Conservation (phyloP, 2,329 filamentous ascomycete species). For the Moelleriella libera region DNA sequence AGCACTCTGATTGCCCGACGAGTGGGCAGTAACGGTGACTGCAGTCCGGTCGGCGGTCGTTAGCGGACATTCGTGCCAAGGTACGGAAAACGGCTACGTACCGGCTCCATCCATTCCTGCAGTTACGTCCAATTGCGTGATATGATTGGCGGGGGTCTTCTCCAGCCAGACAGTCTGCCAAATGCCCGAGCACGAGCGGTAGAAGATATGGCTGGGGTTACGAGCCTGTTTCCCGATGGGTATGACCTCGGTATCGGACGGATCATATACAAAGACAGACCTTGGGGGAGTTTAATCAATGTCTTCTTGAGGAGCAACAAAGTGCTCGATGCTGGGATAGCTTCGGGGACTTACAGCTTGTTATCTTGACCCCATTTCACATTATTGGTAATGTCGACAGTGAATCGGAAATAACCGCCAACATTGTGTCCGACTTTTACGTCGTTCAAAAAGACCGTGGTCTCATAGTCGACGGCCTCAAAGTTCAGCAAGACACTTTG, state of each 20-base stretch:
- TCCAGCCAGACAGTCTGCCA: slow-evolving; percentile 65
- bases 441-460: slow-evolving; percentile 45
- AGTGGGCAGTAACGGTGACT: slow-evolving; percentile 44
- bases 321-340: no score
- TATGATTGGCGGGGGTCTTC: slow-evolving; percentile 40
- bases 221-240: slow-evolving; percentile 53
- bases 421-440: slow-evolving; percentile 34
- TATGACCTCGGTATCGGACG: slow-evolving; percentile 47
- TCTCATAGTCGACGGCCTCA: slow-evolving; percentile 43
- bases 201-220: slow-evolving; percentile 49
- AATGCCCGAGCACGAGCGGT: slow-evolving; percentile 58
- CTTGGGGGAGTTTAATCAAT: slow-evolving; percentile 15
- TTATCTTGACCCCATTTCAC: slow-evolving; percentile 29
- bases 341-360: slow-evolving; percentile 28
- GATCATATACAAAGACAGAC: slow-evolving; percentile 52
- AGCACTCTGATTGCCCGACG: slow-evolving; percentile 19
- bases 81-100: slow-evolving; percentile 11
- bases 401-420: slow-evolving; percentile 50
- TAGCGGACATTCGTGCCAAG: background rate
- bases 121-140: slow-evolving; percentile 43
- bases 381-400: slow-evolving; percentile 39
- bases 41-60: background rate
- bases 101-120: slow-evolving; percentile 41
- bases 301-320: no score
- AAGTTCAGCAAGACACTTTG: slow-evolving; percentile 37